Evolutionary conservation across 139 green algal species (phyloP), one percentile per base, ranked within the genome.

Genomic region (Picochlorum sp.): DNA sequence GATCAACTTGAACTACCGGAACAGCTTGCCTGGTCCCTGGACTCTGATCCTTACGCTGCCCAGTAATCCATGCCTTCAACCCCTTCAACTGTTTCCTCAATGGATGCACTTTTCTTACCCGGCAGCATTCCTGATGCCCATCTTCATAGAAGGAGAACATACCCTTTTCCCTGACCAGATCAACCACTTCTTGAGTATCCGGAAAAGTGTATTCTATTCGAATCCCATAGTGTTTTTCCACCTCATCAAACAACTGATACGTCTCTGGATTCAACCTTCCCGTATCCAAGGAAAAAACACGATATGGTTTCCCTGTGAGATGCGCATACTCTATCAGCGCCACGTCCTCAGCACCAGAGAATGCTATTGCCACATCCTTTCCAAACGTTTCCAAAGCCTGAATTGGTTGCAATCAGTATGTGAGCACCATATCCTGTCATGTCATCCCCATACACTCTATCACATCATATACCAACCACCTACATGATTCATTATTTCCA

Each of bases 71-170:
- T 28, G 87, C 87, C 50, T 88, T 82, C 25, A 97, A 70, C 9
- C 67, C 81, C 43, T 79, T 85, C 29, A 98, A 82, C 74, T 95
- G 85, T 36, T 68, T 67, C 63, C 90, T 78, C 65, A 97, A 74
- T 4, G 90, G 90, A 20, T 77, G 66, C 33, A 94, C 86, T 80
- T 97, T 97, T 68, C 90, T 81, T 5, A 97, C 70, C 44, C 85
- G 67, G 80, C 92, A 98, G 87, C 88, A 94, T 80, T 98, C 92
- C 61, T 84, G 77, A 78, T 98, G 92, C 32, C 92, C 92, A 69
- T 98, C 92, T 35, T 91, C 79, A 75, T 97, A 98, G 71, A 98
- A 98, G 43, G 81, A 94, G 72, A 94, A 98, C 79, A 98, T 76
- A 52, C 92, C 92, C 84, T 98, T 98, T 51, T 70, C 59, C n/a